These are phyloP conservation scores for Neophaeococcomyces mojaviensis DNA, from an alignment of 2,329 filamentous ascomycete genomes.

Conservation along the genomic window DNA sequence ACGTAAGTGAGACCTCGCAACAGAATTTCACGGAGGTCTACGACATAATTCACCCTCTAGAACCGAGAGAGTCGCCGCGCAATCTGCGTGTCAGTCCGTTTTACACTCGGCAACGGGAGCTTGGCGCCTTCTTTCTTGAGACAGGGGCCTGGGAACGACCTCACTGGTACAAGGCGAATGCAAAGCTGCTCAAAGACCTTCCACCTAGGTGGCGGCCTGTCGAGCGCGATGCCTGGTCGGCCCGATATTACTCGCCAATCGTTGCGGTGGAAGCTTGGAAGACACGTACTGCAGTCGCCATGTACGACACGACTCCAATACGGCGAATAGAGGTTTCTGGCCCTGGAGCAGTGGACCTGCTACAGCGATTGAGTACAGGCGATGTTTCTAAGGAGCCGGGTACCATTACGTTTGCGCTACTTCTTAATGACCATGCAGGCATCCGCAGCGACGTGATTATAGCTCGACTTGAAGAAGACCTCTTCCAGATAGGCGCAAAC, in stretches of 20 bases:
- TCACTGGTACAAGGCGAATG: constrained; percentile 55
- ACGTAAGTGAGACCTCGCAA: constrained; percentile 51
- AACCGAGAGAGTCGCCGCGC: constrained; percentile 50
- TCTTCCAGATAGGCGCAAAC: constrained; percentile 50
- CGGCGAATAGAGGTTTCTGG: constrained; percentile 52
- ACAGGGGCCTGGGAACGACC: constrained; percentile 55
- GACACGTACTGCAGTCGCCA: constrained; percentile 53
- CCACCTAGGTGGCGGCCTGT: constrained; percentile 49
- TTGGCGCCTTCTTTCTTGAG: constrained; percentile 50
- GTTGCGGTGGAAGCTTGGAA: constrained; percentile 57
- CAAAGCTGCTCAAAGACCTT: constrained; percentile 42
- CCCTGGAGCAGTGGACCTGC: constrained; percentile 47
- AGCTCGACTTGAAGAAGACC: constrained; percentile 42
- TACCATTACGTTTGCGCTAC: constrained; percentile 44
- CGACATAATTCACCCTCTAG: constrained; percentile 56
- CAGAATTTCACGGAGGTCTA: constrained; percentile 60
- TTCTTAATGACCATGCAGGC: constrained; percentile 48
- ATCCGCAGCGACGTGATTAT: constrained; percentile 53
- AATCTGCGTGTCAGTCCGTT: constrained; percentile 55
- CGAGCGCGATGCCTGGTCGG: constrained; percentile 53
- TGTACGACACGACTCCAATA: constrained; percentile 58
- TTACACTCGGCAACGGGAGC: constrained; percentile 45
- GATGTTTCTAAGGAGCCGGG: constrained; percentile 40
- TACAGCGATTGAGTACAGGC: constrained; percentile 40
- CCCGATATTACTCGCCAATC: constrained; percentile 51